Evolutionary conservation across 2,329 filamentous ascomycete genomes (phyloP), one percentile per base, ranked within the genome.

Genomic region (Colletotrichum lentis): DNA sequence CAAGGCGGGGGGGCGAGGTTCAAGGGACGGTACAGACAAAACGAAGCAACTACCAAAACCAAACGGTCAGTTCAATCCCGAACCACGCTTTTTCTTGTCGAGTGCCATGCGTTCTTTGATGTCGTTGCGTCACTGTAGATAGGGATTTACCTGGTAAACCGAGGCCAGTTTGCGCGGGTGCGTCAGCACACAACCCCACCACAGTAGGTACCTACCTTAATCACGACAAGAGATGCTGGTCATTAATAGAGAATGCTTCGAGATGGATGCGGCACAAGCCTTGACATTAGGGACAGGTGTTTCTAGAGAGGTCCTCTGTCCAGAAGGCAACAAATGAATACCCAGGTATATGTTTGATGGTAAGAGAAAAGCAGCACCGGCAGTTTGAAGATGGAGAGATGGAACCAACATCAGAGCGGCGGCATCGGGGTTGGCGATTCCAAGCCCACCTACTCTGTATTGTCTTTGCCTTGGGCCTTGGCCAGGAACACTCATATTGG

Each of bases 361-460:
- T 31, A 54, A 11, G 5, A 31, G 27, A 10, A 44, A 46, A 22
- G 41, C 53, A 63, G 61, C 31, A 37, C 46, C 20, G 20, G 22
- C 47, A 53, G 16, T 31, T 49, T 37, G 49, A 54, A n/a, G 18
- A 16, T 35, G 14, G 54, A 31, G 57, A 39, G 31, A 56, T 56
- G 52, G 50, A 67, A 62, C 64, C 46, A 8, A 44, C 16, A 47
- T 16, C 35, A 41, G 35, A 54, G 35, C 35, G 64, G 58, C 50
- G 62, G 44, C 62, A 59, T 27, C 59, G 44, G 54, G 20, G 43
- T 60, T 37, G 58, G 58, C 52, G 64, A 46, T 41, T 50, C 47
- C 53, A 43, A 22, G 18, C 31, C 35, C 60, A 20, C 20, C 31
- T n/a, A n/a, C n/a, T n/a, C n/a, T n/a, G n/a, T 20, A 41, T 41